Percentiles rank a stretch among this genome's conserved stretches.
These are phyloP conservation scores for Aspergillus terreus DNA, from an alignment of 2,329 filamentous ascomycete genomes.

Conservation along the genomic window DNA sequence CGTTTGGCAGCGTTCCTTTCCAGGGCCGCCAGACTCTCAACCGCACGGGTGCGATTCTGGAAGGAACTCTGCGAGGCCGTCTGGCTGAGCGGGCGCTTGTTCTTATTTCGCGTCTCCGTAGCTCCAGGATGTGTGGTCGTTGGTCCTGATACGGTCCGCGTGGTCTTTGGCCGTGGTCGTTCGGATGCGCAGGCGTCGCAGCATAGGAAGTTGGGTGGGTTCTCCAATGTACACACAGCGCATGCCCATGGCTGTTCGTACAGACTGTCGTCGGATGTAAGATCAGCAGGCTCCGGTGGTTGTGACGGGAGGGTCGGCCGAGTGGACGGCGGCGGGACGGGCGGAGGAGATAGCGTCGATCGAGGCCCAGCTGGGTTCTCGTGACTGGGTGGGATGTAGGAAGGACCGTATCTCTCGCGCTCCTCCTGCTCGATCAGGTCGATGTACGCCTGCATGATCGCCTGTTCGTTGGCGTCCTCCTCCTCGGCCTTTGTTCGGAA, in stretches of 20 bases:
- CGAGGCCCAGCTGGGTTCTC: slow-evolving; percentile 50
- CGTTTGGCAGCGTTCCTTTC: slow-evolving; percentile 43
- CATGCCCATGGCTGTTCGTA: slow-evolving; percentile 54
- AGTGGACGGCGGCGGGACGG: slow-evolving; percentile 20
- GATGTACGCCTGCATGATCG: slow-evolving; percentile 80
- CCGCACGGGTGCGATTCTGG: slow-evolving; percentile 27
- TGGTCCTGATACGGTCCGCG: slow-evolving; percentile 11
- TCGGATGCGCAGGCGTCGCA: slow-evolving; percentile 61
- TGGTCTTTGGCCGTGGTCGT: slow-evolving; percentile 38
- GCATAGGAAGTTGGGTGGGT: slow-evolving; percentile 55
- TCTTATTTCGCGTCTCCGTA: slow-evolving; percentile 12
- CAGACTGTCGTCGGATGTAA: slow-evolving; percentile 25
- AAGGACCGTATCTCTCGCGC: slow-evolving; percentile 55
- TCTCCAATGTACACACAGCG: slow-evolving; percentile 59
- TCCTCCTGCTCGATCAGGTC: slow-evolving; percentile 83
- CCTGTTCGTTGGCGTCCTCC: slow-evolving; percentile 81
- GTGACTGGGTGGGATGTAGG: slow-evolving; percentile 51
- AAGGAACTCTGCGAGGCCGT: slow-evolving; percentile 18
- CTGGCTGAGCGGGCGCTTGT: slow-evolving; percentile 20
- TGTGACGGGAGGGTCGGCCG: slow-evolving; percentile 18
- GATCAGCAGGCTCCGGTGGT: slow-evolving; percentile 10
- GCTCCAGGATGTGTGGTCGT: slow-evolving; percentile 1
- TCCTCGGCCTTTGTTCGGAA: slow-evolving; percentile 83
- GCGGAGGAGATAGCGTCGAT: slow-evolving; percentile 38
- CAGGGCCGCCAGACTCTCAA: slow-evolving; percentile 36